phyloP scores from a whole-genome alignment of 2,329 filamentous ascomycete genomes.

The Chaetomium strumarium region DNA sequence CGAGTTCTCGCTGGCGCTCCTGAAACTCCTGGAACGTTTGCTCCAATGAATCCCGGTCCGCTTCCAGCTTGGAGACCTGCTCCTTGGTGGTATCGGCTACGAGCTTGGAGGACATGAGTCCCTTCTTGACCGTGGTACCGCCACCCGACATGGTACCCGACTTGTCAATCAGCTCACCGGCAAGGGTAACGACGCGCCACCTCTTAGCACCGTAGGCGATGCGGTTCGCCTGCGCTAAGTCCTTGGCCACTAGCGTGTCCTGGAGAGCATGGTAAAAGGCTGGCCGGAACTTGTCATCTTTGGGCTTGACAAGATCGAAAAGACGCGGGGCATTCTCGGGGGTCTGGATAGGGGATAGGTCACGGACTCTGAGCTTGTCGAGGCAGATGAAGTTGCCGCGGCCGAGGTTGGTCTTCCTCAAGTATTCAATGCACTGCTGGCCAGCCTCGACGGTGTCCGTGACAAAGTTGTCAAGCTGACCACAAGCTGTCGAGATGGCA shows the following conservation, averaged over 20 bases:
- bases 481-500: conserved; percentile 95
- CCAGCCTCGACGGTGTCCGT: conserved; percentile 94
- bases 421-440: conserved; percentile 95
- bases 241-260: conserved; percentile 87
- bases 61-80: conserved; percentile 79
- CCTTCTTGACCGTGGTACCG: conserved; percentile 82
- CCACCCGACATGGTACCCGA: conserved; percentile 99
- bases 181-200: conserved; percentile 94
- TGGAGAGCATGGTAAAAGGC: conserved; percentile 95
- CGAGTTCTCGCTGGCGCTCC: conserved; percentile 74
- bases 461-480: conserved; percentile 88
- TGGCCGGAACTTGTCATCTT: conserved; percentile 77
- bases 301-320: conserved; percentile 87
- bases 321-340: conserved; percentile 88
- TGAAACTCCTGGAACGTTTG: conserved; percentile 78
- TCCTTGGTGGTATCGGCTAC: conserved; percentile 83
- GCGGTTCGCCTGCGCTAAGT: conserved; percentile 91
- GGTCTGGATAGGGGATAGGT: conserved; percentile 74
- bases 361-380: conserved; percentile 74
- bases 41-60: conserved; percentile 79
- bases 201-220: conserved; percentile 91
- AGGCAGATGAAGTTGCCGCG: conserved; percentile 96
- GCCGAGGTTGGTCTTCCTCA: conserved; percentile 94
- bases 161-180: conserved; percentile 93
- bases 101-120: conserved; percentile 94